Conservation (phyloP, 495 filamentous ascomycete species). For the Parachaetomium inaequale region DNA sequence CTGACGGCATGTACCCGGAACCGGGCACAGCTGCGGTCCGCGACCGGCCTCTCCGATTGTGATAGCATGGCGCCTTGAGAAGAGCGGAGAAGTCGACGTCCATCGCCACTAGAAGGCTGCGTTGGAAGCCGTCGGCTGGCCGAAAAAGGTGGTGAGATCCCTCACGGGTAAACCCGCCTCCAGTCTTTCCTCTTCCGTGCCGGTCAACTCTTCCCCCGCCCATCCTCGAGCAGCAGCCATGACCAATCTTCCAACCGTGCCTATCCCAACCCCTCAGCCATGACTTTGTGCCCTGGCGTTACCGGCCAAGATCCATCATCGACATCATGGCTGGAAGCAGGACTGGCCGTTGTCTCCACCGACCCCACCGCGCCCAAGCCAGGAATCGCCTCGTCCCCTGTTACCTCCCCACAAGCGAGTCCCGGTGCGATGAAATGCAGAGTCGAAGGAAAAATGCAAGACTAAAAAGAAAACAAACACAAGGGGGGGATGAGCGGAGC, state of each 20-base stretch:
- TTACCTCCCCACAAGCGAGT: slow-evolving; percentile 44
- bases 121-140: background rate
- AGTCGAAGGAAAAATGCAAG: slow-evolving; percentile 24
- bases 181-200: background rate
- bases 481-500: slow-evolving; percentile 16
- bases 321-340: background rate
- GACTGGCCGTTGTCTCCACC: slow-evolving; percentile 1
- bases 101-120: background rate
- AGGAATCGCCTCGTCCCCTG: slow-evolving; percentile 32
- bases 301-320: background rate
- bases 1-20: background rate
- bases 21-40: slow-evolving; percentile 3
- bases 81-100: background rate
- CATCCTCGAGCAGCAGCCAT: background rate
- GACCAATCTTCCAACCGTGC: background rate
- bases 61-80: background rate
- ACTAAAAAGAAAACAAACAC: slow-evolving; percentile 23
- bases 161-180: background rate
- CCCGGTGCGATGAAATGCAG: slow-evolving; percentile 33
- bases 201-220: background rate
- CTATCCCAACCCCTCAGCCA: background rate
- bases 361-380: slow-evolving; percentile 2
- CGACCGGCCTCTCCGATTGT: slow-evolving; percentile 9
- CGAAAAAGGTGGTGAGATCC: background rate
- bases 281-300: background rate